Percentiles rank a stretch among this genome's conserved stretches.
phyloP scores from a whole-genome alignment of 208 protist species.

The Blastocrithidia nonstop region DNA sequence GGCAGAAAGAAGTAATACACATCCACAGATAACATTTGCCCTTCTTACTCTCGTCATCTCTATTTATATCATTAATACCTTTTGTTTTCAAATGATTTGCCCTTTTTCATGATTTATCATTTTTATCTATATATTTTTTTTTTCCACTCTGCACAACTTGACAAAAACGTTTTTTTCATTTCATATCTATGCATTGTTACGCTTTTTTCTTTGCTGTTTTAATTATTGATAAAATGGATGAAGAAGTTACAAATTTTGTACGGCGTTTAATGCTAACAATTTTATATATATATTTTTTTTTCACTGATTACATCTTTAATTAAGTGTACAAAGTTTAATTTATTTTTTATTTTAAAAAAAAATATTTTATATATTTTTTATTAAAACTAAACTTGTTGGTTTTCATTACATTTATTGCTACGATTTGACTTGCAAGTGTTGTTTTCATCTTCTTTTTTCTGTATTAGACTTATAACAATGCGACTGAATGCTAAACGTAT shows the following conservation, averaged over 20 bases:
- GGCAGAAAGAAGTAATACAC: neutral
- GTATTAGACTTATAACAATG: no score
- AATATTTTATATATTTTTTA: no score
- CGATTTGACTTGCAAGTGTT: no score
- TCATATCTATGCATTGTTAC: neutral
- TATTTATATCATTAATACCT: neutral
- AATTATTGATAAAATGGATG: no score
- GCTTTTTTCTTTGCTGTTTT: slow-evolving; percentile 1
- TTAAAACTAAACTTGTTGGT: no score
- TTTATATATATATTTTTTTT: slow-evolving; percentile 5
- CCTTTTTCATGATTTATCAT: neutral
- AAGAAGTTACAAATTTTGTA: slow-evolving; percentile 3
- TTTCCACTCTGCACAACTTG: slow-evolving; percentile 1
- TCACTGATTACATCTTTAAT: no score
- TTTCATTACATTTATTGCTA: no score
- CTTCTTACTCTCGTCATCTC: no score
- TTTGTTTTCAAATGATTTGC: neutral
- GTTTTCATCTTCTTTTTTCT: no score
- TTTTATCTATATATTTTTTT: slow-evolving; percentile 4
- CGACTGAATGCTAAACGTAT: no score
- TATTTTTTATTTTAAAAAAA: no score
- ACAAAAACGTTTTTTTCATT: slow-evolving; percentile 1
- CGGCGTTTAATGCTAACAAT: neutral
- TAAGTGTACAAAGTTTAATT: no score
- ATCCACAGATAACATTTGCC: neutral